Evolutionary conservation across 108 stramenopile genomes (phyloP), one percentile per base, ranked within the genome.

Genomic region (Cylindrotheca fusiformis): DNA sequence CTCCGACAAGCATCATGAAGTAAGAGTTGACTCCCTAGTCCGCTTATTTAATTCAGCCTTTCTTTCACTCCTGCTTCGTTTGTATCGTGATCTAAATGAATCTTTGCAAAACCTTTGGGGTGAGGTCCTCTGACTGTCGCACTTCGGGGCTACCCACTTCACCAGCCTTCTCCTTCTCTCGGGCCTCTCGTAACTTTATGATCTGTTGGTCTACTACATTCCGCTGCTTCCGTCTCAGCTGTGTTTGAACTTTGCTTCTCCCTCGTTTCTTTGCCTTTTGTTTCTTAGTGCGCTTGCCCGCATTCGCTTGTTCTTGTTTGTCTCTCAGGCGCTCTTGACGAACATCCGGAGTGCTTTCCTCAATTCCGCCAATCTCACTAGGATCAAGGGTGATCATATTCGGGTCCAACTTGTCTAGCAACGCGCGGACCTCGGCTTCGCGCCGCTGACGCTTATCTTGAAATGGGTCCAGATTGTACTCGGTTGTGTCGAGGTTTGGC

Each of bases 361-460:
- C 96, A 22, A 98, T 83, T 27, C 75, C 79, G 18, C 95, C 97
- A 45, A 99, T 84, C 12, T 69, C 83, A 41, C 87, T 75, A 5
- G 97, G 94, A 78, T 98, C 95, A 24, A 99, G 67, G 4, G 88
- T 75, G 52, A 99, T 98, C 90, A 96, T 98, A 54, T 97, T 91
- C 22, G 94, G 95, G 58, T 76, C 65, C 25, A 99, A 74, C 75
- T 99, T 99, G 59, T 98, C 97, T 48, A 99, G 67, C 30, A 98
- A 82, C 4, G 89, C 74, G 12, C 95, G 83, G 1, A 99, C 97
- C 74, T 97, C 98, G n/a, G 81, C 81, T 79, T 98, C 97, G 12
- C 94, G 82, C 26, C 96, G 78, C 74, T 97, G 96, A 66, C 93
- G 91, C 51, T 63, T 75, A 49, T 92, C 91, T 68, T 86, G 75